Evolutionary conservation across 1,284 basidiomycete genomes (phyloP).

Genomic region (Salmacisia buchloeana): DNA sequence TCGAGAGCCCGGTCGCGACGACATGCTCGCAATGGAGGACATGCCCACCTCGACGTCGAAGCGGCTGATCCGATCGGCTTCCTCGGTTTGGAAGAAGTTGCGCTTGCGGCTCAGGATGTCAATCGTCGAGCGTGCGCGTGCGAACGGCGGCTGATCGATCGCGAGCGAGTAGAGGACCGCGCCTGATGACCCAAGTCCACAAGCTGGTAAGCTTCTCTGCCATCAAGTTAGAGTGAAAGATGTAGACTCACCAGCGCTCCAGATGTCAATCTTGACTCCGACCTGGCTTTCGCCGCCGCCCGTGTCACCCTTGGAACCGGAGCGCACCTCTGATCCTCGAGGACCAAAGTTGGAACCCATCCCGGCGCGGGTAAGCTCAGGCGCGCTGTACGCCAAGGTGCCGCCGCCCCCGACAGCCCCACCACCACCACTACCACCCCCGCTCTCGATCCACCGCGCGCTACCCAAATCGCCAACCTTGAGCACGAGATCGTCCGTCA

Average conservation of each 20-base stretch:
- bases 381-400: slow-evolving; percentile 46
- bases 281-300: not conserved
- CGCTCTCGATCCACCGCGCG: slow-evolving; percentile 30
- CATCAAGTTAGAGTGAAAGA: not conserved
- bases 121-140: slow-evolving; percentile 35
- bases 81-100: slow-evolving; percentile 43
- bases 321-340: not conserved
- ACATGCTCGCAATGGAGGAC: not conserved
- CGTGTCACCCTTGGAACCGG: not conserved
- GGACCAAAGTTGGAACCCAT: not conserved
- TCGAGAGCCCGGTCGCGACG: not conserved
- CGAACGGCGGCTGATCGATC: slow-evolving; percentile 38
- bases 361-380: slow-evolving; percentile 32
- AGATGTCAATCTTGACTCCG: slow-evolving; percentile 32
- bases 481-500: slow-evolving; percentile 33
- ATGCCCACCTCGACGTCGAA: slow-evolving; percentile 12
- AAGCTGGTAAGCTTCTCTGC: not conserved
- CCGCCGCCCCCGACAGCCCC: slow-evolving; percentile 34
- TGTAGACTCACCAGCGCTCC: slow-evolving; percentile 14
- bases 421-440: not conserved
- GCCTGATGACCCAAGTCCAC: slow-evolving; percentile 17
- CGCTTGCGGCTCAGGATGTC: slow-evolving; percentile 46
- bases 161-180: slow-evolving; percentile 47
- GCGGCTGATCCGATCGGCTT: slow-evolving; percentile 36
- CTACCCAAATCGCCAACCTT: slow-evolving; percentile 49